Conservation (phyloP, 1,284 basidiomycete species). For the Irpex sp. region DNA sequence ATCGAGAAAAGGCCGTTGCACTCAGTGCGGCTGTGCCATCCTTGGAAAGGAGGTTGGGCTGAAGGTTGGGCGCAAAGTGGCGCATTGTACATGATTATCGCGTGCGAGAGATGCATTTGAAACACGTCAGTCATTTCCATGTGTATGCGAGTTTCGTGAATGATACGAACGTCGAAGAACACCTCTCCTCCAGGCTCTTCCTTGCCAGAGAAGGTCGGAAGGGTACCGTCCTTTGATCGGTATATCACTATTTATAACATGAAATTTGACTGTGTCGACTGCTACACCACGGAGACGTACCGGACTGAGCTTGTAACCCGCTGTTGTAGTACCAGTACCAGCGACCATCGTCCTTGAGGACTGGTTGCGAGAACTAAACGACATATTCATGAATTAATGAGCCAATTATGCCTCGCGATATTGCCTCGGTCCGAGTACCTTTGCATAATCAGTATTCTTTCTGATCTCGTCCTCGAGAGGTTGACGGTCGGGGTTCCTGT, state of each 20-base stretch:
- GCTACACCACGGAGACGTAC: constrained; percentile 30
- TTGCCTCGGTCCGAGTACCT: constrained; percentile 35
- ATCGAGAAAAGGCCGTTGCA: constrained; percentile 57
- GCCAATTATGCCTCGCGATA: background rate
- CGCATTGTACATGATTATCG: background rate
- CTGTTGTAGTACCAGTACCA: constrained; percentile 82
- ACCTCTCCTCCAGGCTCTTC: constrained; percentile 53
- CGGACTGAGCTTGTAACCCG: constrained; percentile 63
- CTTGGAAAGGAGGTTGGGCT: constrained; percentile 67
- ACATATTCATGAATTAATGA: background rate
- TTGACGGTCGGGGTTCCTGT: constrained; percentile 54
- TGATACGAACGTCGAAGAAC: constrained; percentile 66
- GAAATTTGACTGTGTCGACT: background rate
- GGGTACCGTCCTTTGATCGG: constrained; percentile 51
- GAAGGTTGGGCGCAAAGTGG: background rate
- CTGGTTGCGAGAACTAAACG: constrained; percentile 59
- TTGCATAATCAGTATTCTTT: constrained; percentile 66
- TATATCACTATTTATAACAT: constrained; percentile 46
- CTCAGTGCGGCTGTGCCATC: constrained; percentile 73
- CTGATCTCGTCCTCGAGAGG: constrained; percentile 59
- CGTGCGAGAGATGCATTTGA: background rate
- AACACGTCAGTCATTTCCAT: background rate
- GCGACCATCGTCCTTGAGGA: constrained; percentile 56
- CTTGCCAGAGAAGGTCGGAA: constrained; percentile 47
- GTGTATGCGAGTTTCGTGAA: background rate